phyloP scores from a whole-genome alignment of 768 basidiomycete species.

The Rhodotorula taiwanensis region DNA sequence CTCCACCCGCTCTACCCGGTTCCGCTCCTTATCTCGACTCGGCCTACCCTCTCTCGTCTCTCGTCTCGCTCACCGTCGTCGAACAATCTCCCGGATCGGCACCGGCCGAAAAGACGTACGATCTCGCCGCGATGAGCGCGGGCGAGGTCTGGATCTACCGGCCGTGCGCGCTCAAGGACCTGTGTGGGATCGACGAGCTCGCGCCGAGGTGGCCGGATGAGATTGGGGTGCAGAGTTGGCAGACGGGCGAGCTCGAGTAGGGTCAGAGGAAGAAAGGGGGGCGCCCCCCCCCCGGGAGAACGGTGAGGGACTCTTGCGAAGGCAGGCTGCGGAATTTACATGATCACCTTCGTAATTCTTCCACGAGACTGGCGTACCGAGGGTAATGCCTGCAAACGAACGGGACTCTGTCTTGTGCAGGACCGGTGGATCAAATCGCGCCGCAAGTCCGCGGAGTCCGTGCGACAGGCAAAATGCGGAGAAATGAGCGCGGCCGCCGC shows the following conservation, averaged over 20 bases:
- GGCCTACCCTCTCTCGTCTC: slow-evolving; percentile 46
- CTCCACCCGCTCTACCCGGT: slow-evolving; percentile 41
- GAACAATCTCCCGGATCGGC: slow-evolving; percentile 52
- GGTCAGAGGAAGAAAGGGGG: too few species aligned
- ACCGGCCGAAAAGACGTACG: slow-evolving; percentile 49
- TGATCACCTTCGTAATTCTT: too few species aligned
- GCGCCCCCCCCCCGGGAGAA: too few species aligned
- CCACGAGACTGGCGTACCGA: too few species aligned
- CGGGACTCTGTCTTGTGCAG: too few species aligned
- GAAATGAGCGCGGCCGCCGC: too few species aligned
- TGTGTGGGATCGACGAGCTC: slow-evolving; percentile 29
- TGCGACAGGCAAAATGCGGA: too few species aligned
- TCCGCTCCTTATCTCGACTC: slow-evolving; percentile 35
- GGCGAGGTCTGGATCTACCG: slow-evolving; percentile 59
- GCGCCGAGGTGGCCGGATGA: slow-evolving; percentile 27
- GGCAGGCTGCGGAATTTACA: too few species aligned
- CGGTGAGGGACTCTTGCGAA: too few species aligned
- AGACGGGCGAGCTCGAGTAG: slow-evolving; percentile 15
- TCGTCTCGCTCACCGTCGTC: slow-evolving; percentile 52
- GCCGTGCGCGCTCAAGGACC: slow-evolving; percentile 44
- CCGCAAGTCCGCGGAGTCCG: too few species aligned
- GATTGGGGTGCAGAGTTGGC: slow-evolving; percentile 10
- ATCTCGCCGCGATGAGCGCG: slow-evolving; percentile 49
- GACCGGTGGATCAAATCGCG: too few species aligned
- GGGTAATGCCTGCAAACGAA: too few species aligned